Conservation (phyloP, 495 filamentous ascomycete genomes). For the Pyrenula massariospora region DNA sequence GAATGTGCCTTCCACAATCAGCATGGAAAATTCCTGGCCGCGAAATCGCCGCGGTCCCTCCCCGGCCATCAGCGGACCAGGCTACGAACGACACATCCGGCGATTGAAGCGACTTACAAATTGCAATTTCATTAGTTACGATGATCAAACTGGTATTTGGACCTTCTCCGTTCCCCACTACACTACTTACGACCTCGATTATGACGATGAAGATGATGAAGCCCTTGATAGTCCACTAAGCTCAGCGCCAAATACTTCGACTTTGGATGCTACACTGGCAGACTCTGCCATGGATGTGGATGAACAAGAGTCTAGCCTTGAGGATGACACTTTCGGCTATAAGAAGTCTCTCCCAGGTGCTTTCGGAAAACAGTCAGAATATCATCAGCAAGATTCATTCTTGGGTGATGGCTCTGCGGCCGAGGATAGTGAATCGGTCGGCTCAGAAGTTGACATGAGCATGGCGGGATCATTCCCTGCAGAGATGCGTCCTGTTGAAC, state of each 20-base stretch:
- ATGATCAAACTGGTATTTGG: conserved; percentile 72
- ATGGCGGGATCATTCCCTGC: conserved; percentile 65
- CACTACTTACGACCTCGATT: conserved; percentile 87
- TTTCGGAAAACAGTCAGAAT: conserved; percentile 41
- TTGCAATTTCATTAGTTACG: conserved; percentile 72
- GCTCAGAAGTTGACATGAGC: conserved; percentile 51
- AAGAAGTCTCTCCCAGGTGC: conserved; percentile 65
- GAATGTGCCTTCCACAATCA: conserved; percentile 79
- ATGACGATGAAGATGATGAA: conserved; percentile 65
- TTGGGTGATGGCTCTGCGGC: conserved; percentile 80
- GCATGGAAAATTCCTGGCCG: conserved; percentile 83
- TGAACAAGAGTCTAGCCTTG: conserved; percentile 37
- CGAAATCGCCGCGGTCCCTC: conserved; percentile 45
- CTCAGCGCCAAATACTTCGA: conserved; percentile 39
- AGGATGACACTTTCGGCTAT: conserved; percentile 76
- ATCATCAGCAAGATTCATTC: conserved; percentile 60
- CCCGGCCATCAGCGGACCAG: conserved; percentile 39
- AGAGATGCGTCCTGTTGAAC: conserved; percentile 54
- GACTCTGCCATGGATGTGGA: conserved; percentile 15
- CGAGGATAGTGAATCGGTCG: conserved; percentile 43
- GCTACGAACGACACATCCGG: conserved; percentile 69
- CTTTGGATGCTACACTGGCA: conserved; percentile 23
- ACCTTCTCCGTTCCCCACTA: conserved; percentile 86
- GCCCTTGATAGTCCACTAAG: conserved; percentile 44
- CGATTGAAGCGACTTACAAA: conserved; percentile 64